Conservation (phyloP, 2,329 filamentous ascomycete genomes). For the Akanthomyces lecanii region DNA sequence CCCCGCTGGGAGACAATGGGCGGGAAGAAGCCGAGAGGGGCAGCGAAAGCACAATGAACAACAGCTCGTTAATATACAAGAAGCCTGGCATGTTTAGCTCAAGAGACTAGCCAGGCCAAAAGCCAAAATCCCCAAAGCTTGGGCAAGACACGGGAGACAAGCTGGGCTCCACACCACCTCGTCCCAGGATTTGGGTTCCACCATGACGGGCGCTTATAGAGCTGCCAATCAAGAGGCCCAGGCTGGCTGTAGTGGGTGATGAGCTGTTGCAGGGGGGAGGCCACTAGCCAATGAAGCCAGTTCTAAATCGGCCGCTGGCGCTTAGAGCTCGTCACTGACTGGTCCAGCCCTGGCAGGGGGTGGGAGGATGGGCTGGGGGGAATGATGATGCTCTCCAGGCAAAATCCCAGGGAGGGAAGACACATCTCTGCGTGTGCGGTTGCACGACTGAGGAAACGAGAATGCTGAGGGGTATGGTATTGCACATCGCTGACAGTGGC, state of each 20-base stretch:
- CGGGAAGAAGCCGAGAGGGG: slow-evolving; percentile 2
- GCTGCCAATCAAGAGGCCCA: slow-evolving; percentile 8
- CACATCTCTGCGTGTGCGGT: neutral
- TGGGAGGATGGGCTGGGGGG: neutral
- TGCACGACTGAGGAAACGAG: neutral
- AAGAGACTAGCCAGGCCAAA: neutral
- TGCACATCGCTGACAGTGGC: neutral
- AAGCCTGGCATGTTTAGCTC: neutral
- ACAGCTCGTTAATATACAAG: neutral
- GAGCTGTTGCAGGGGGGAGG: neutral
- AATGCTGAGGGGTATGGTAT: neutral
- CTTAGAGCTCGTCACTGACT: slow-evolving; percentile 26
- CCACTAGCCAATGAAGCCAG: slow-evolving; percentile 15
- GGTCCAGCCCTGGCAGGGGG: neutral
- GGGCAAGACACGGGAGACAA: slow-evolving; percentile 2
- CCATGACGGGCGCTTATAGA: slow-evolving; percentile 13
- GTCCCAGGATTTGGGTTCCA: slow-evolving; percentile 14
- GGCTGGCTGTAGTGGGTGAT: slow-evolving; percentile 8
- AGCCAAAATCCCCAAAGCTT: neutral
- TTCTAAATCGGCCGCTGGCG: slow-evolving; percentile 25
- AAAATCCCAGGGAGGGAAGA: too few relatives aligned
- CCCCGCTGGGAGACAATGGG: neutral
- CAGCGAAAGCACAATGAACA: neutral
- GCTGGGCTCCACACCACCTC: slow-evolving; percentile 1
- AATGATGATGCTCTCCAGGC: neutral